Percentiles rank a stretch among this genome's conserved stretches.
These are phyloP conservation scores for Saccharomyces hybrid DNA, from an alignment of 1,139 yeast genomes.

Conservation along the genomic window DNA sequence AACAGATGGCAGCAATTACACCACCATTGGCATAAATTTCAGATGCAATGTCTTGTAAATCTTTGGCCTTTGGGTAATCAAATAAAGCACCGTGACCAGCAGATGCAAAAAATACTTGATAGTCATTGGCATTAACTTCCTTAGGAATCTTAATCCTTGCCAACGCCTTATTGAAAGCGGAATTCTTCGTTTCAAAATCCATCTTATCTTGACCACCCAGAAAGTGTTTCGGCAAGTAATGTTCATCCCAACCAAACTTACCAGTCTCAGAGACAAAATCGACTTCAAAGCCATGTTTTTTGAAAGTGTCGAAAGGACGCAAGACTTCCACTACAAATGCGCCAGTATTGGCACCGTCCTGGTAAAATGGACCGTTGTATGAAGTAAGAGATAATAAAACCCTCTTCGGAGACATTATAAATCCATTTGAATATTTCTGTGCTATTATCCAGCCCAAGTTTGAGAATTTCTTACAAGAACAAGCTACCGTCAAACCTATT, in stretches of 20 bases:
- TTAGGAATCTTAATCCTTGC: conserved; percentile 29
- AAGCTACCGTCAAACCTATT: no score
- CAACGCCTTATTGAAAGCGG: conserved; percentile 36
- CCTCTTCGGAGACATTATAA: conserved; percentile 17
- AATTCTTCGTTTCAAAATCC: conserved; percentile 35
- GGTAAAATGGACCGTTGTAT: conserved; percentile 44
- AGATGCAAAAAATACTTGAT: conserved; percentile 48
- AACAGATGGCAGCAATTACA: conserved; percentile 57
- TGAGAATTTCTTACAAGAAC: no score
- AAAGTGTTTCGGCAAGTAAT: conserved; percentile 39
- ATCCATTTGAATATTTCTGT: neutral
- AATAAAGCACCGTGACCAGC: conserved; percentile 60
- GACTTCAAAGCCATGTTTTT: conserved; percentile 43
- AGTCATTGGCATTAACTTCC: conserved; percentile 40
- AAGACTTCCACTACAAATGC: conserved; percentile 48
- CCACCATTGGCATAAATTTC: conserved; percentile 45
- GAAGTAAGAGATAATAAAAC: conserved; percentile 48
- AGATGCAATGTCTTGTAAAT: conserved; percentile 41
- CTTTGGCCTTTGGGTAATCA: conserved; percentile 48
- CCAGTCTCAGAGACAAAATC: conserved; percentile 55
- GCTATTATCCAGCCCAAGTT: no score
- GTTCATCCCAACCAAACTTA: conserved; percentile 46
- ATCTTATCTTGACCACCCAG: conserved; percentile 40
- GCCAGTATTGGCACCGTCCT: conserved; percentile 51
- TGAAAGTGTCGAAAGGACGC: conserved; percentile 48